Base-by-base conservation (phyloP, 495 filamentous ascomycete genomes). In the Lasiosphaeris hirsuta region DNA sequence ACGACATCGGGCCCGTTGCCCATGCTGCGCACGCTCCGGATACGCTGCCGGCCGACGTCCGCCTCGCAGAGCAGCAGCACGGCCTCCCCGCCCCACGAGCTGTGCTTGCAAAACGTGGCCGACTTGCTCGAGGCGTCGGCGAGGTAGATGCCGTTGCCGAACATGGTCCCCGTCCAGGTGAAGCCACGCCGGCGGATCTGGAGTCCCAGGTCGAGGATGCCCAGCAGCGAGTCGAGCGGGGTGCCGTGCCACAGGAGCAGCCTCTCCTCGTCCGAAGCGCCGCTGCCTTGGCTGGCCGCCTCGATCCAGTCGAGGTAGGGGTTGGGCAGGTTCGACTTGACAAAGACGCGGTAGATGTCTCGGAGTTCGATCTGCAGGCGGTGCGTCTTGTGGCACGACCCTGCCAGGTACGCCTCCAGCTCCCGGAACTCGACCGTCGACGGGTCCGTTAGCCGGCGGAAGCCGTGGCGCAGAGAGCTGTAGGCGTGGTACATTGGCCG, bases 81-180 rank as follows among this genome's bases (percentile, higher is more conserved):
- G n/a, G 70, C 78, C 17, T 64, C 64, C 49, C 74, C 74, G 33
- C 67, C 67, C 13, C 68, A 73, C 34, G 54, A 60, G 37, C 47
- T 46, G 7, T 71, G 54, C 42, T 69, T 75, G 64, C 85, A 89
- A 71, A 89, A 90, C 52, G 82, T 80, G 8, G 87, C 87, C 0
- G 82, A 85, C 63, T 57, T 57, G 82, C 14, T 67, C 62, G 78
- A 83, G 57, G 84, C 84, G 64, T 90, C 87, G 9, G 87, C 87
- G 2, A 90, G 76, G 63, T 90, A 90, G 35, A 90, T 81, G 17
- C 87, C 87, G 55, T 90, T 88, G 44, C 84, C 86, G 58, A 88
- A 89, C 58, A 64, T 64, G 35, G 87, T 88, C 0, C 87, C 87
- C 54, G 73, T 83, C 4, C 84, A 84, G 5, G 84, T 86, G 0